phyloP scores from a whole-genome alignment of 768 basidiomycete species.

The Rhodotorula diobovata region DNA sequence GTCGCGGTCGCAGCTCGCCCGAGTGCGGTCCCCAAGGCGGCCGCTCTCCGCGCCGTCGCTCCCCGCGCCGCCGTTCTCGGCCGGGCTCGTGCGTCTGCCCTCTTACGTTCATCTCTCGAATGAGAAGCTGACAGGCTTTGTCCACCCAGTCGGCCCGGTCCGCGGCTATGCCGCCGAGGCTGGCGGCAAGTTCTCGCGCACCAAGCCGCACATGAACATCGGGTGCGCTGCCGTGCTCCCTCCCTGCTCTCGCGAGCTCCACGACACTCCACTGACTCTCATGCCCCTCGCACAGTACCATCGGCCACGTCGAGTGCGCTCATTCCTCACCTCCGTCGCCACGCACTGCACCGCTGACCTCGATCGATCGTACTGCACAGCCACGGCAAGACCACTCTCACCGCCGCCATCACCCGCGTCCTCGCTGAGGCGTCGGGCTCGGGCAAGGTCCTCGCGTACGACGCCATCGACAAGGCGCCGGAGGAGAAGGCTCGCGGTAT shows the following conservation, averaged over 20 bases:
- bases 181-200: constrained; percentile 41
- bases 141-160: constrained; percentile 19
- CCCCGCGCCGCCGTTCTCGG: constrained; percentile 22
- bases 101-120: fast-evolving
- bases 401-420: constrained; percentile 91
- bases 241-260: not conserved
- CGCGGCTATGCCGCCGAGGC: constrained; percentile 42
- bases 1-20: constrained; percentile 36
- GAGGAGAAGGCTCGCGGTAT: constrained; percentile 99
- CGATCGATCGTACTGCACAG: not conserved
- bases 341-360: no score
- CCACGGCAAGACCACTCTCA: constrained; percentile 96
- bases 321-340: no score
- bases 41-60: constrained; percentile 12
- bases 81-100: constrained; percentile 10
- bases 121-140: not conserved
- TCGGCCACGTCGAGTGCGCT: constrained; percentile 43
- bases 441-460: constrained; percentile 84
- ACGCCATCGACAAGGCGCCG: constrained; percentile 96
- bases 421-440: constrained; percentile 64
- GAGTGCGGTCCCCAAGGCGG: constrained; percentile 7
- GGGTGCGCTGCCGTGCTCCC: no score
- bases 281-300: constrained; percentile 3
- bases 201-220: constrained; percentile 73
- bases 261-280: not conserved